Conservation (phyloP, 768 basidiomycete genomes). For the Amanita exitialis region DNA sequence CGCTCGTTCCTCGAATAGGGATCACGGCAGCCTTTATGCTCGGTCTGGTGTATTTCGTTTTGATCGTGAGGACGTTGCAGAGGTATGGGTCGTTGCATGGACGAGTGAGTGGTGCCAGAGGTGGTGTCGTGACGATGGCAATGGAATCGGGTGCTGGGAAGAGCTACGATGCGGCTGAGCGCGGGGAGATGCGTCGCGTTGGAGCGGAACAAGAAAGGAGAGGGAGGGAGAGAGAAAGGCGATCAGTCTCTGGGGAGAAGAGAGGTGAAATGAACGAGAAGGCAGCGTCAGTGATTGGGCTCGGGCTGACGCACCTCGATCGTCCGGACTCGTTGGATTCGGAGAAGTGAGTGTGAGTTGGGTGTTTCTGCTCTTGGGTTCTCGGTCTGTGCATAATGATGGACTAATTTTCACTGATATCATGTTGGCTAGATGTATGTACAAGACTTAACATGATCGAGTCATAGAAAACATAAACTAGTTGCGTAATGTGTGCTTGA, state of each 20-base stretch:
- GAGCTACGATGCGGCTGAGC: neutral
- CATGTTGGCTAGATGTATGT: too few relatives aligned
- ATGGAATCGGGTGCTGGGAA: neutral
- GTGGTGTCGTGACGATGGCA: neutral
- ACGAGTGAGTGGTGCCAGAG: neutral
- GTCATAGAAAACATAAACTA: too few relatives aligned
- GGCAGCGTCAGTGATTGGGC: neutral
- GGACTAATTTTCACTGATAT: too few relatives aligned
- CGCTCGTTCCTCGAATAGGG: conserved; percentile 42
- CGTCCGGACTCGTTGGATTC: neutral
- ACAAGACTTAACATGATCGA: too few relatives aligned
- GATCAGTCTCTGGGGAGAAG: neutral
- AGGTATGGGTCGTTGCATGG: conserved; percentile 33
- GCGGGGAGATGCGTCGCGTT: neutral
- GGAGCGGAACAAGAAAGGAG: neutral
- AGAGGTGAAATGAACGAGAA: neutral
- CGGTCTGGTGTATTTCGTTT: conserved; percentile 49
- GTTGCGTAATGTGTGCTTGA: too few relatives aligned
- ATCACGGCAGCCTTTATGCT: conserved; percentile 44
- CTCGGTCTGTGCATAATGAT: too few relatives aligned
- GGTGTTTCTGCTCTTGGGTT: too few relatives aligned
- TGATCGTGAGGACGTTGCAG: conserved; percentile 55
- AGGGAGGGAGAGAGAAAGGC: neutral
- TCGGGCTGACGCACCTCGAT: neutral
- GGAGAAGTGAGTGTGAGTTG: neutral